Percentiles rank a stretch among this genome's conserved stretches.
Evolutionary conservation across 1,139 yeast genomes (phyloP).

Genomic region (Blastobotrys malaysiensis): DNA sequence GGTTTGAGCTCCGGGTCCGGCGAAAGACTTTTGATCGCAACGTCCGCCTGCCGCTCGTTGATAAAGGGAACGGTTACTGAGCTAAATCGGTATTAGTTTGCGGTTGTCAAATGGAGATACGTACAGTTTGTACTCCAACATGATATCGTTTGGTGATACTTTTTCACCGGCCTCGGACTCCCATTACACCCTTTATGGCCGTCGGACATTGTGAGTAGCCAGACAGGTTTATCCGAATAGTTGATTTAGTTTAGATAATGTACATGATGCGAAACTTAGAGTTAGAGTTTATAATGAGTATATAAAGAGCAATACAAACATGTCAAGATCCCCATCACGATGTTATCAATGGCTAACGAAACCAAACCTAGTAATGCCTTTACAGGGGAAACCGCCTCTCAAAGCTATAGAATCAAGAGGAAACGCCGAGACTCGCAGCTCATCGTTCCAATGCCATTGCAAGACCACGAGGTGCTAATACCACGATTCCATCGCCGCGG

Average conservation of each 20-base stretch:
- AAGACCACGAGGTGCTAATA: neutral
- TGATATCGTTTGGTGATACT: neutral
- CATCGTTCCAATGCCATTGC: neutral
- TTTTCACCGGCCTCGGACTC: neutral
- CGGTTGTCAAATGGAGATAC: neutral
- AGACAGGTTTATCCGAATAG: no score
- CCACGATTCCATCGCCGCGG: neutral
- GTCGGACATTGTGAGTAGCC: no score
- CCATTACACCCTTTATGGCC: no score
- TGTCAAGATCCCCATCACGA: neutral
- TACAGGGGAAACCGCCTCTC: neutral
- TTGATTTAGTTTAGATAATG: no score
- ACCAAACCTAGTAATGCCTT: neutral
- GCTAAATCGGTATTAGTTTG: slow-evolving; percentile 25
- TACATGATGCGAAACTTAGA: no score
- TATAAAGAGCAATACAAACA: neutral
- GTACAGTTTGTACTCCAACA: slow-evolving; percentile 8
- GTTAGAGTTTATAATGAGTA: neutral
- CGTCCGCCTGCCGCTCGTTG: slow-evolving; percentile 50
- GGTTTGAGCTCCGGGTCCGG: slow-evolving; percentile 81
- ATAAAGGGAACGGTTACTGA: slow-evolving; percentile 58
- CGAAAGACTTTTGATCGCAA: slow-evolving; percentile 52
- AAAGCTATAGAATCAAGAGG: neutral
- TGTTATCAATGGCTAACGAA: neutral
- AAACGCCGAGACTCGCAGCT: neutral